Evolutionary conservation across 2,329 filamentous ascomycete species (phyloP).

Genomic region (Claviceps maximensis): DNA sequence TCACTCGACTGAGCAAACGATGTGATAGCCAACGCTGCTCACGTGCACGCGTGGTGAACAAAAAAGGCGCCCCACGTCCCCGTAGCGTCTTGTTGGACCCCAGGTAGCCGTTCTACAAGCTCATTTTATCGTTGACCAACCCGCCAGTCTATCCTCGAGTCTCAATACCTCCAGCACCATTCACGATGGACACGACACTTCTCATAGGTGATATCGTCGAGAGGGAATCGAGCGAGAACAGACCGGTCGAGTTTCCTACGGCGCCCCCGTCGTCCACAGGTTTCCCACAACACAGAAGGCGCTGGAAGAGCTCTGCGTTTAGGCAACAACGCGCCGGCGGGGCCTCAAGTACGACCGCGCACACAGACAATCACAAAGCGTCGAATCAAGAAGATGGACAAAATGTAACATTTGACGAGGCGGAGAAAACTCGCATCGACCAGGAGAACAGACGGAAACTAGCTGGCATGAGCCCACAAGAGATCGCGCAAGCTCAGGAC

Average conservation of each 20-base stretch:
- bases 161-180: not conserved
- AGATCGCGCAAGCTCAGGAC: constrained; percentile 67
- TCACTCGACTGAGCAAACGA: too few species aligned
- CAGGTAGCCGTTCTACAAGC: not conserved
- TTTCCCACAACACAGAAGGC: constrained; percentile 81
- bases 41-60: not conserved
- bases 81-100: not conserved
- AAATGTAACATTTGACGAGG: constrained; percentile 23
- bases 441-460: constrained; percentile 66
- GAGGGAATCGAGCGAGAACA: constrained; percentile 45
- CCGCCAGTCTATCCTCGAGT: not conserved
- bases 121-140: not conserved
- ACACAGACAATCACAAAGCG: not conserved
- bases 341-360: constrained; percentile 2
- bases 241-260: constrained; percentile 45
- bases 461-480: constrained; percentile 63
- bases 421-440: constrained; percentile 63
- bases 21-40: not conserved
- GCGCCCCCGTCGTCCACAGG: constrained; percentile 41
- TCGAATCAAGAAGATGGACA: not conserved
- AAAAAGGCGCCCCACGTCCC: not conserved
- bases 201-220: constrained; percentile 70
- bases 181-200: constrained; percentile 30
- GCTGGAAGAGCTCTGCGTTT: constrained; percentile 61
- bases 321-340: constrained; percentile 40